These are phyloP conservation scores for Syzygium aqueum DNA, from an alignment of 345 rosid genomes.

Conservation along the genomic window DNA sequence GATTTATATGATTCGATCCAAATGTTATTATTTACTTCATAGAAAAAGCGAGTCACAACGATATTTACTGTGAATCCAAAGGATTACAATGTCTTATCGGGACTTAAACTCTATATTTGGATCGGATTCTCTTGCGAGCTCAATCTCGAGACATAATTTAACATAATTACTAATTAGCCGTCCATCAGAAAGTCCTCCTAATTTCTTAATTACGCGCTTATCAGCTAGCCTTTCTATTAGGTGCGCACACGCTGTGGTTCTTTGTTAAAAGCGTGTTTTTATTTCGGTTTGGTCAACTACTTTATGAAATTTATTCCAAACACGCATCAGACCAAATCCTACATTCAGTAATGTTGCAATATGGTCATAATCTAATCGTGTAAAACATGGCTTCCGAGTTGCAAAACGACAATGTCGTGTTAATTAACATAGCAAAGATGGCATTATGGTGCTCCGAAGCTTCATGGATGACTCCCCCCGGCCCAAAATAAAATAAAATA, in stretches of 20 bases:
- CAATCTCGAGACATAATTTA: neutral
- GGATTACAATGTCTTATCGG: neutral
- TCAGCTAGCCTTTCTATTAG: neutral
- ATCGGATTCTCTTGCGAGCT: neutral
- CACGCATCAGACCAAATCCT: neutral
- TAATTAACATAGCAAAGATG: neutral
- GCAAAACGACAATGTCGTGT: neutral
- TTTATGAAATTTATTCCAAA: neutral
- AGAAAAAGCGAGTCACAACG: neutral
- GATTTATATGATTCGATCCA: rapidly evolving
- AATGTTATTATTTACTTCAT: rapidly evolving
- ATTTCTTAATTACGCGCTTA: neutral
- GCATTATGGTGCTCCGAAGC: neutral
- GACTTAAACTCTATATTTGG: neutral
- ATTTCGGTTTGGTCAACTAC: neutral
- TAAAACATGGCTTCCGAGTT: neutral
- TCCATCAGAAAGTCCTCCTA: neutral
- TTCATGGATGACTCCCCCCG: neutral
- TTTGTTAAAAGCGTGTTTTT: neutral
- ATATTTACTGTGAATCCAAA: neutral
- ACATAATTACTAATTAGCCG: neutral
- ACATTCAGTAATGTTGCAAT: neutral
- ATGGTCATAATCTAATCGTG: neutral
- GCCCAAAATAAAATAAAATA: neutral
- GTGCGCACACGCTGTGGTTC: neutral